phyloP scores from a whole-genome alignment of 2,329 filamentous ascomycete species.

The Didymella glomerata region DNA sequence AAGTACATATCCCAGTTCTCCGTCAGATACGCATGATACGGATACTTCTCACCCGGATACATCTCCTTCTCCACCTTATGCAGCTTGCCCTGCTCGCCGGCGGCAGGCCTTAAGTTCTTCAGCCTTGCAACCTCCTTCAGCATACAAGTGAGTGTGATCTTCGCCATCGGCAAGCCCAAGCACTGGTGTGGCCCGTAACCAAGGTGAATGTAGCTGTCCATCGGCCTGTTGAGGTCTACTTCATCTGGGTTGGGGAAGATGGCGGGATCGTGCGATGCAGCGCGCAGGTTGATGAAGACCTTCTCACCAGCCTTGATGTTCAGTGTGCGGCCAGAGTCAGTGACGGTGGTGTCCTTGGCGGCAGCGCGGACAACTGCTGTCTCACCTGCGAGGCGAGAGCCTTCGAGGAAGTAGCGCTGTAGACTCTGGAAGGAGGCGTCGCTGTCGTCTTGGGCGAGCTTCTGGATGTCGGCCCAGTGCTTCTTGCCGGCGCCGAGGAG shows the following conservation, averaged over 20 bases:
- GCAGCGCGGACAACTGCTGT: constrained; percentile 54
- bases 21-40: constrained; percentile 57
- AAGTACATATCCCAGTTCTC: constrained; percentile 59
- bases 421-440: constrained; percentile 57
- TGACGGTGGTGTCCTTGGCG: constrained; percentile 43
- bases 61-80: constrained; percentile 54
- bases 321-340: constrained; percentile 42
- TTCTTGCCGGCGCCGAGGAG: constrained; percentile 58
- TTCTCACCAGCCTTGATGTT: constrained; percentile 50
- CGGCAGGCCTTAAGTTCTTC: constrained; percentile 51
- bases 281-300: constrained; percentile 55
- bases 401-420: constrained; percentile 61
- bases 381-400: constrained; percentile 54
- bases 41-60: constrained; percentile 39
- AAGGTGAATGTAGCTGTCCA: constrained; percentile 57
- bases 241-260: constrained; percentile 54
- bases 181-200: constrained; percentile 55
- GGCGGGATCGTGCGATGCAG: constrained; percentile 52
- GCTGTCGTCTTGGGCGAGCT: constrained; percentile 55
- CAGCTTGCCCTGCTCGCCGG: constrained; percentile 51
- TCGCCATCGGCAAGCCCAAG: constrained; percentile 55
- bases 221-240: constrained; percentile 50
- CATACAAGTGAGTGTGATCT: constrained; percentile 57
- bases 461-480: constrained; percentile 59
- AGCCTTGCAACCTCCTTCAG: constrained; percentile 55